Evolutionary conservation across 1,284 basidiomycete species (phyloP).

Genomic region (Phylloboletellus chloephorus): DNA sequence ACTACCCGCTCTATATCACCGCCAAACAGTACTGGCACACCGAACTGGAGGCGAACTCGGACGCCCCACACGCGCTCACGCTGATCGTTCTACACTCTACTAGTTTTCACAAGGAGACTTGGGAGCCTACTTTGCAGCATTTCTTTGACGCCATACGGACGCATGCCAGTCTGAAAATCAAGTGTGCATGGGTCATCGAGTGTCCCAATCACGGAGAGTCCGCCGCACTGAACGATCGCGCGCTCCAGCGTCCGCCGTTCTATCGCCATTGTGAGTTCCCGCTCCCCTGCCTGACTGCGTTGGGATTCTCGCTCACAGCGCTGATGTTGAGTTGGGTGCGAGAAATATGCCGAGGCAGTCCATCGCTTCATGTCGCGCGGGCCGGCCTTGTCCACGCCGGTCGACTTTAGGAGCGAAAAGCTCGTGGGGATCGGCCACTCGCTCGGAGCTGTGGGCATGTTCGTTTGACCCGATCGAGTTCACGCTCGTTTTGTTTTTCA

Average conservation of each 20-base stretch:
- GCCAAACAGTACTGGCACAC: slow-evolving; percentile 54
- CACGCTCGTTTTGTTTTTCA: slow-evolving; percentile 5
- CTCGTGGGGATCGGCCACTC: slow-evolving; percentile 60
- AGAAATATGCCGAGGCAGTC: slow-evolving; percentile 49
- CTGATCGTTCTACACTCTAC: slow-evolving; percentile 57
- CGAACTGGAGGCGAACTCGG: slow-evolving; percentile 31
- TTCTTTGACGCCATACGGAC: slow-evolving; percentile 18
- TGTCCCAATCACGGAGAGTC: slow-evolving; percentile 51
- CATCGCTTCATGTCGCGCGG: slow-evolving; percentile 48
- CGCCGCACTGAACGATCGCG: slow-evolving; percentile 37
- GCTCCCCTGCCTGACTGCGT: neutral
- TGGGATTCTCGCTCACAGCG: neutral
- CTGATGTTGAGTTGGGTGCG: slow-evolving; percentile 47
- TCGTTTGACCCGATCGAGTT: slow-evolving; percentile 19
- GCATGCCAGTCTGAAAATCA: slow-evolving; percentile 34
- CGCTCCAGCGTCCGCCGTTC: slow-evolving; percentile 38
- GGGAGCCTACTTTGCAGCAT: slow-evolving; percentile 48
- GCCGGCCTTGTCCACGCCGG: slow-evolving; percentile 32
- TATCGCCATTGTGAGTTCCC: slow-evolving; percentile 40
- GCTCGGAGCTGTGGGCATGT: slow-evolving; percentile 58
- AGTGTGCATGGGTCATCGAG: slow-evolving; percentile 49
- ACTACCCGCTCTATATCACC: slow-evolving; percentile 46
- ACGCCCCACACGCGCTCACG: slow-evolving; percentile 40
- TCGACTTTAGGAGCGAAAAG: slow-evolving; percentile 44
- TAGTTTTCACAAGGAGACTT: slow-evolving; percentile 63